Percentiles rank a stretch among this genome's conserved stretches.
Conservation (phyloP, 2,329 filamentous ascomycete genomes). For the Trichoderma breve region DNA sequence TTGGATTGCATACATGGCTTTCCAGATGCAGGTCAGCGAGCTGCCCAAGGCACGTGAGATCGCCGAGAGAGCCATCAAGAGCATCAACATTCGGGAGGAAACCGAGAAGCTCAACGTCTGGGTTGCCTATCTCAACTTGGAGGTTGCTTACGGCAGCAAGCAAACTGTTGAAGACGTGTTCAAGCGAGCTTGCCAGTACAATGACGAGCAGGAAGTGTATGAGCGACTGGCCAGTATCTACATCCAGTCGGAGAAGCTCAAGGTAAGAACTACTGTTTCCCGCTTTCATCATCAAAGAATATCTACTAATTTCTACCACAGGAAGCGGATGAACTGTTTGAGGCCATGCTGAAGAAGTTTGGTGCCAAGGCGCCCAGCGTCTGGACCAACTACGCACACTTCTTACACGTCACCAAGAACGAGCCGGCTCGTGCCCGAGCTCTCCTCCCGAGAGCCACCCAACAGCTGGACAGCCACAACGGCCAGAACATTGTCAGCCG, state of each 20-base stretch:
- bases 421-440: slow-evolving; percentile 72
- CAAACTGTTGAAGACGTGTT: slow-evolving; percentile 83
- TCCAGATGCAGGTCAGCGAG: slow-evolving; percentile 90
- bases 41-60: slow-evolving; percentile 83
- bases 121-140: slow-evolving; percentile 91
- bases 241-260: slow-evolving; percentile 82
- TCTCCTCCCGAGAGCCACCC: slow-evolving; percentile 78
- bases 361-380: slow-evolving; percentile 75
- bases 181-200: slow-evolving; percentile 89
- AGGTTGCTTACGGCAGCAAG: slow-evolving; percentile 84
- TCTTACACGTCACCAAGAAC: slow-evolving; percentile 73
- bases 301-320: slow-evolving; percentile 35
- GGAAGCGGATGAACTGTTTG: slow-evolving; percentile 88
- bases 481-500: slow-evolving; percentile 72
- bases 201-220: slow-evolving; percentile 85
- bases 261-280: slow-evolving; percentile 54
- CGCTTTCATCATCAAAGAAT: slow-evolving; percentile 3
- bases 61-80: slow-evolving; percentile 84
- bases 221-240: slow-evolving; percentile 91
- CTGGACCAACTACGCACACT: slow-evolving; percentile 94
- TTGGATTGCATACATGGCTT: slow-evolving; percentile 99
- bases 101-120: slow-evolving; percentile 93
- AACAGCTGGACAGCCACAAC: slow-evolving; percentile 70
- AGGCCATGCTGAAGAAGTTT: slow-evolving; percentile 83
- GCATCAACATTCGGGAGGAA: slow-evolving; percentile 87